Evolutionary conservation across 192 early-diverging fungal species (phyloP), one percentile per base, ranked within the genome.

Genomic region (Coemansia sp.): DNA sequence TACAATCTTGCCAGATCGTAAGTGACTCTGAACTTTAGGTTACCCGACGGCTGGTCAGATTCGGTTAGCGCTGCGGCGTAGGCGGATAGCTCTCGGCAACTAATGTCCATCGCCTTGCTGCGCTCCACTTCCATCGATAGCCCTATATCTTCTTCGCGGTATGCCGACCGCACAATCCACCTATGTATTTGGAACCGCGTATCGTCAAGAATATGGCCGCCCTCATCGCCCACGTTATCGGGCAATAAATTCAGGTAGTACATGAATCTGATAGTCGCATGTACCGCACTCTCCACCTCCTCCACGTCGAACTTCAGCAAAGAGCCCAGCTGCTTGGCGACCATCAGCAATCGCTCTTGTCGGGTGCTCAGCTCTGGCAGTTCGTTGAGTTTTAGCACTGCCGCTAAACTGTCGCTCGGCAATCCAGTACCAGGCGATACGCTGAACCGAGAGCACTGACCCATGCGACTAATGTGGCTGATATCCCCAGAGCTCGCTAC

Each of bases 131-230:
- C 70, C 47, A 76, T 26, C 2, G 66, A 38, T 13, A 75, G 49
- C 3, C 78, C 70, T 10, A 61, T 37, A 10, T 72, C 70, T 21
- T 80, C 78, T 53, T 80, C 78, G 44, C 78, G 70, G 64, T 80
- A 80, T 40, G 70, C 70, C 30, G 78, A 53, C 7, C 78, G 73
- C 44, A 80, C 67, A 3, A 52, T 59, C 78, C 78, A 80, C 60
- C 78, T 38, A 3, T 70, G 59, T 39, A 59, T 64, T 59, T 72
- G 62, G 21, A 66, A 66, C 61, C 64, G 62, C 21, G 19, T 17
- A 3, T 70, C 66, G 7, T n/a, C 49, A 6, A 9, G 10, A 19
- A 8, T 13, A 32, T 17, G 33, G 11, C 37, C 35, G 28, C 23
- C 21, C 16, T 7, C 59, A 8, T 57, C 30, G 19, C 38, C n/a